Evolutionary conservation across 352 stramenopile species (phyloP).

Genomic region (Pilasporangium apinafurcum): DNA sequence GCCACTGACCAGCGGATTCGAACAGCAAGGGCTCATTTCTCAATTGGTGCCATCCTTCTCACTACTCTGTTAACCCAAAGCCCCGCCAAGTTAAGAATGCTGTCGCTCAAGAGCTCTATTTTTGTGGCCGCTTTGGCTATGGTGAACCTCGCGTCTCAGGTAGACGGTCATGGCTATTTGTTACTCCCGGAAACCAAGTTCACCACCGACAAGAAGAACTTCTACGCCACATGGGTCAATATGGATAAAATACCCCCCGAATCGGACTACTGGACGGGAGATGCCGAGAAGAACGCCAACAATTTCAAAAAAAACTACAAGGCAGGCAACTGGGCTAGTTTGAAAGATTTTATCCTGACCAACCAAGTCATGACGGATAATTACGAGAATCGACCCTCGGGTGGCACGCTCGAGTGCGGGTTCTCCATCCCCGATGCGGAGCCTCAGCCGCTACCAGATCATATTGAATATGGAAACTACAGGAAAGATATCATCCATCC

Average conservation of each 20-base stretch:
- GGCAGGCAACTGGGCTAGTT: background rate
- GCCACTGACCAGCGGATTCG: too few relatives aligned
- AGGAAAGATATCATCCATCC: conserved; percentile 24
- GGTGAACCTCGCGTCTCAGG: too few relatives aligned
- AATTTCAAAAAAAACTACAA: background rate
- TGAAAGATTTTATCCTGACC: background rate
- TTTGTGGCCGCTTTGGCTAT: too few relatives aligned
- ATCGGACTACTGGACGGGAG: background rate
- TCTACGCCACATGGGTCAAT: conserved; percentile 12
- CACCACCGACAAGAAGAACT: conserved; percentile 15
- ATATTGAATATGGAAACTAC: conserved; percentile 24
- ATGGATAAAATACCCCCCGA: too few relatives aligned
- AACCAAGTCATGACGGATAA: background rate
- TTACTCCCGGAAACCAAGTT: conserved; percentile 18
- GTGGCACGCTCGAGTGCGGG: conserved; percentile 18
- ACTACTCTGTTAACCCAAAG: too few relatives aligned
- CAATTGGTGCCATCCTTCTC: too few relatives aligned
- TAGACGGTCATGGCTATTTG: conserved; percentile 14
- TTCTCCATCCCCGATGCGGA: conserved; percentile 16
- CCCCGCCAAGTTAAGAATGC: too few relatives aligned
- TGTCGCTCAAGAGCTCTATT: too few relatives aligned
- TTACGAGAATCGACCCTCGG: too few relatives aligned
- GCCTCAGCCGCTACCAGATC: conserved; percentile 13
- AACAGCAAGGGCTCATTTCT: too few relatives aligned
- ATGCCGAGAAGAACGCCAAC: background rate